A percentile compares a stretch with the other conserved stretches of the same genome.
Evolutionary conservation across 1,139 yeast species (phyloP).

Genomic region (Diutina siamensis): DNA sequence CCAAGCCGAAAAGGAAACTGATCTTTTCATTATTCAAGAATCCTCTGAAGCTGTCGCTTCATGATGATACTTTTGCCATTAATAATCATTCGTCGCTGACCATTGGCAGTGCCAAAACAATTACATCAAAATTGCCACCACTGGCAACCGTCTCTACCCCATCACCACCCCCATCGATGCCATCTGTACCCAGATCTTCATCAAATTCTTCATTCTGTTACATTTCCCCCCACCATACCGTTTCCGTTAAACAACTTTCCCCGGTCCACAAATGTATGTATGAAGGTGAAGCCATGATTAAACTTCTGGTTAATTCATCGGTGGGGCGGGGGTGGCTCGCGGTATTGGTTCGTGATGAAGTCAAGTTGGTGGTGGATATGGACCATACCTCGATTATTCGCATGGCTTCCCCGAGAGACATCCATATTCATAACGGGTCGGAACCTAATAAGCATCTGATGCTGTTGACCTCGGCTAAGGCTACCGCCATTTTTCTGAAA

Average conservation of each 20-base stretch:
- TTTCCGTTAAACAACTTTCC: neutral
- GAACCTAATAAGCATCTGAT: neutral
- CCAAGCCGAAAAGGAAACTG: neutral
- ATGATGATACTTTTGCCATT: neutral
- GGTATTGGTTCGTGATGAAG: neutral
- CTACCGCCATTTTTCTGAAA: neutral
- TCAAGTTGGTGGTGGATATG: neutral
- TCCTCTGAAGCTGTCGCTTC: neutral
- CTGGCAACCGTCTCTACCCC: neutral
- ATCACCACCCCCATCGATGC: neutral
- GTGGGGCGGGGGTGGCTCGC: neutral
- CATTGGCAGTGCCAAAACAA: neutral
- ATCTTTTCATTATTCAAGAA: neutral
- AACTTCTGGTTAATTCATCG: neutral
- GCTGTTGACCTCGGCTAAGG: neutral
- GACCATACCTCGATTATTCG: neutral
- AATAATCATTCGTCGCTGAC: neutral
- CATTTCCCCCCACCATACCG: neutral
- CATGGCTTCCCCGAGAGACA: neutral
- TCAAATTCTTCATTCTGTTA: neutral
- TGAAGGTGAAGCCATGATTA: neutral
- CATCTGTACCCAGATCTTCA: neutral
- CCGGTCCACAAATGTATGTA: neutral
- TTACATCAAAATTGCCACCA: neutral
- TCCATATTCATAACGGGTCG: neutral